Evolutionary conservation across 129 eudicot genomes (phyloP), one percentile per base, ranked within the genome.

Genomic region (sunflower (Helianthus annuus)): DNA sequence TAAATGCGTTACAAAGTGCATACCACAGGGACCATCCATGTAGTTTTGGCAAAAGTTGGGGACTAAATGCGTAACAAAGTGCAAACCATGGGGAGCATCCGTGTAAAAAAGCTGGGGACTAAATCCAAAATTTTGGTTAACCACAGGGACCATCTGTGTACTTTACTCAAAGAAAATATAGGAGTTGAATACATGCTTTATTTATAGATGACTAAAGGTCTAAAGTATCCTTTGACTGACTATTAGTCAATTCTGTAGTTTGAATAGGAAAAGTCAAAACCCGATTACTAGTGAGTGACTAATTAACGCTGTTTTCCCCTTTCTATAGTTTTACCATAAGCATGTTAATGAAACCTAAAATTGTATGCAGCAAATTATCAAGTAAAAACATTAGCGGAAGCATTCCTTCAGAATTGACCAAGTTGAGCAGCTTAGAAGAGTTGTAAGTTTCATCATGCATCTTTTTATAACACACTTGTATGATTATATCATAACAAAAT

Each of bases 391-490:
- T 94, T 81, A 84, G 84, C 0, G 99, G 99, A 64, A 75, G 78
- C 80, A 94, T 94, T 72, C 97, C 99, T 49, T 74, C 68, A 38
- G 94, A 86, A 66, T 82, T 94, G 69, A 78, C 88, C 58, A 84
- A 83, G 78, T 78, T 94, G 86, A 79, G 76, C 77, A 71, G 86
- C 83, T 82, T 94, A 77, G 89, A 81, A 44, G 88, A 90, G 79
- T 75, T 94, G 99, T 94, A 88, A 90, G 99, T 71, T 64, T 62
- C 49, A 48, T 57, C 42, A 49, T 74, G 17, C 72, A 66, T 16
- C 54, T 36, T 71, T 10, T 75, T 40, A 48, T 2, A n/a, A 19
- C 48, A 53, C 48, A 10, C 34, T 34, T 12, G 57, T 59, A 34
- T 15, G 38, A 36, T 56, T 71, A 22, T 22, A 19, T 71, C 27